phyloP scores from a whole-genome alignment of 1,284 basidiomycete genomes.

The Puccinia novopanici region DNA sequence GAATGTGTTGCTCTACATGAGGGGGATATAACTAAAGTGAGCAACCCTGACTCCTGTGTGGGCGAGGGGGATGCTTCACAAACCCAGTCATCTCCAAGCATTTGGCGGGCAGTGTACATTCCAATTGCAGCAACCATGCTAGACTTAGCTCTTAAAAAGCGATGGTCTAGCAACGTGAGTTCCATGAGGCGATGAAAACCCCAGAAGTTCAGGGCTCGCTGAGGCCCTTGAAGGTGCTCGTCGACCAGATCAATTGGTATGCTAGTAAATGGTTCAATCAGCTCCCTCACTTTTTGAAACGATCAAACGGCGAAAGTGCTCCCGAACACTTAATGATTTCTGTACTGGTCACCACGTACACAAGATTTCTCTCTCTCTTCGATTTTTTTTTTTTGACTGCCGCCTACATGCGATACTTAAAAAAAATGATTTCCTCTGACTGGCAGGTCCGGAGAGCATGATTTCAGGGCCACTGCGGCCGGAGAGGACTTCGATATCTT shows the following conservation, averaged over 20 bases:
- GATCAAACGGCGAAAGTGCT: not conserved
- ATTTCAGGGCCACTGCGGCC: conserved; percentile 57
- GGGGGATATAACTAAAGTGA: conserved; percentile 31
- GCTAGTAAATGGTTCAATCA: conserved; percentile 5
- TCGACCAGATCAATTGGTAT: not conserved
- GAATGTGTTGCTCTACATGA: conserved; percentile 76
- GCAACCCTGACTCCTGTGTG: conserved; percentile 50
- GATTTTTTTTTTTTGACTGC: too few species aligned
- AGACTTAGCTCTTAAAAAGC: conserved; percentile 90
- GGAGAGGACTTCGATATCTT: conserved; percentile 92
- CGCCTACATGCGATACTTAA: too few species aligned
- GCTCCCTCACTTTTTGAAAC: not conserved
- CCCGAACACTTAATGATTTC: conserved; percentile 11
- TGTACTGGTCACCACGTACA: conserved; percentile 19
- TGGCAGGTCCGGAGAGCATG: conserved; percentile 77
- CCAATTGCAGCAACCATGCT: conserved; percentile 94
- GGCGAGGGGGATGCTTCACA: conserved; percentile 60
- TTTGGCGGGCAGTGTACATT: conserved; percentile 90
- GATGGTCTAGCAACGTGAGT: conserved; percentile 87
- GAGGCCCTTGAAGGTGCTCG: not conserved
- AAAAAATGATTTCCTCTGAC: conserved; percentile 60
- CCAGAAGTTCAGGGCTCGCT: not conserved
- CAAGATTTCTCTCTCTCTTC: not conserved
- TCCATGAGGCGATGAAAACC: conserved; percentile 71
- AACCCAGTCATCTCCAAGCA: conserved; percentile 92